Evolutionary conservation across 176 grass and related monocot species (phyloP), one percentile per base, ranked within the genome.

Genomic region (Zea luxurians): DNA sequence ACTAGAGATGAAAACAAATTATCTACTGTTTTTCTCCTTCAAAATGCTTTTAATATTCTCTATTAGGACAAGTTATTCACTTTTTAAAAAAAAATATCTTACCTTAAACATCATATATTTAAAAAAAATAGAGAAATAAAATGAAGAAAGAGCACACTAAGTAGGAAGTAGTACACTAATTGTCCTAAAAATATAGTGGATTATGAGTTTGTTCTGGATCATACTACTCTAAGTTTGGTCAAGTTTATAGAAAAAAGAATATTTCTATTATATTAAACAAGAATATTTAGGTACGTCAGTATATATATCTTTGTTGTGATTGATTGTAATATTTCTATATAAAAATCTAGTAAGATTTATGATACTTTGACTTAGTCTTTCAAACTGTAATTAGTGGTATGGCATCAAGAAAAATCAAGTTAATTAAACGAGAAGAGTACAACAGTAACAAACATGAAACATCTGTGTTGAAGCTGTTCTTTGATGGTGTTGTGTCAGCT

Each of bases 401-500:
- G 37, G 18, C 17, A 38, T 76, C 4, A 60, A 59, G 7, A 47
- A 44, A 64, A 3, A 75, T 55, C 13, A 75, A 45, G 13, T 35
- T 34, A 17, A n/a, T 35, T 34, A 17, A 63, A 63, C 6, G 35
- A 35, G 2, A 77, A 49, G 15, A 64, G 0, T 37, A 8, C 42
- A 57, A 15, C 37, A 74, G 16, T 18, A 36, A 40, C 35, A 42
- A 43, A 67, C 17, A 67, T 27, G 46, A 52, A 54, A 42, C 62
- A 34, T 79, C 12, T 55, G 17, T 40, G 46, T 11, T 50, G 44
- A 0, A 12, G 37, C 5, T 81, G 68, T 73, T 84, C 17, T 61
- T 61, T 15, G 50, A 77, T 65, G 69, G 64, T 70, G 43, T 38
- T 48, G 6, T 71, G 64, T 68, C 52, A 62, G 53, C 3, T 70